Percentiles rank a stretch among this genome's conserved stretches.
Evolutionary conservation across 345 rosid genomes (phyloP).

Genomic region (Citrus inodora): DNA sequence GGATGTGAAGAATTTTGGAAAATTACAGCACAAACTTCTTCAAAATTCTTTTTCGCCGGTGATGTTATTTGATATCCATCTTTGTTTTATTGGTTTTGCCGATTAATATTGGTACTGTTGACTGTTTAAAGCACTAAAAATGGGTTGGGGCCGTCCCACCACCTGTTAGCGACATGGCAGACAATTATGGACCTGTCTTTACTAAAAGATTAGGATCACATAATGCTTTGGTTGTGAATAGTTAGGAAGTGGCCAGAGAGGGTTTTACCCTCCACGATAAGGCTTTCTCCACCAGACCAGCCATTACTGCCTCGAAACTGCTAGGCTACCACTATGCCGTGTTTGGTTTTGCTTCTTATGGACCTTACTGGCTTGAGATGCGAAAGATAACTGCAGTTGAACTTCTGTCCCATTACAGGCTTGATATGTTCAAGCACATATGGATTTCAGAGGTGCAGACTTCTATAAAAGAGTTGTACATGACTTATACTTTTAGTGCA

Average conservation of each 20-base stretch:
- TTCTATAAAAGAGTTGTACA: conserved; percentile 15
- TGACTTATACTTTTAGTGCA: neutral
- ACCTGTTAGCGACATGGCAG: conserved; percentile 24
- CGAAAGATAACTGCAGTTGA: conserved; percentile 25
- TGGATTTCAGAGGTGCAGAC: conserved; percentile 23
- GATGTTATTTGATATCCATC: neutral
- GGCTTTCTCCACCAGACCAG: conserved; percentile 26
- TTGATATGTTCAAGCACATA: conserved; percentile 25
- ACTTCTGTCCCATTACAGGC: conserved; percentile 33
- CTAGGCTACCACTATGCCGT: conserved; percentile 33
- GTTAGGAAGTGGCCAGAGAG: conserved; percentile 33
- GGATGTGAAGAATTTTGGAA: neutral
- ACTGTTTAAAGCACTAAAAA: too few relatives aligned
- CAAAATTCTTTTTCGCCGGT: neutral
- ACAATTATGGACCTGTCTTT: conserved; percentile 30
- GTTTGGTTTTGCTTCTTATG: conserved; percentile 43
- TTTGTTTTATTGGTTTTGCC: neutral
- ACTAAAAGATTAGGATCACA: conserved; percentile 27
- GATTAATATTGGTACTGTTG: too few relatives aligned
- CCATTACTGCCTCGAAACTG: conserved; percentile 24
- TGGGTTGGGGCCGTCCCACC: too few relatives aligned
- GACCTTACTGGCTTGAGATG: conserved; percentile 40
- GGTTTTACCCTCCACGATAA: conserved; percentile 27
- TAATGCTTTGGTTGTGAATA: conserved; percentile 22
- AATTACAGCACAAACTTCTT: neutral